phyloP scores from a whole-genome alignment of 169 alveolate species.

The Theileria annulata region DNA sequence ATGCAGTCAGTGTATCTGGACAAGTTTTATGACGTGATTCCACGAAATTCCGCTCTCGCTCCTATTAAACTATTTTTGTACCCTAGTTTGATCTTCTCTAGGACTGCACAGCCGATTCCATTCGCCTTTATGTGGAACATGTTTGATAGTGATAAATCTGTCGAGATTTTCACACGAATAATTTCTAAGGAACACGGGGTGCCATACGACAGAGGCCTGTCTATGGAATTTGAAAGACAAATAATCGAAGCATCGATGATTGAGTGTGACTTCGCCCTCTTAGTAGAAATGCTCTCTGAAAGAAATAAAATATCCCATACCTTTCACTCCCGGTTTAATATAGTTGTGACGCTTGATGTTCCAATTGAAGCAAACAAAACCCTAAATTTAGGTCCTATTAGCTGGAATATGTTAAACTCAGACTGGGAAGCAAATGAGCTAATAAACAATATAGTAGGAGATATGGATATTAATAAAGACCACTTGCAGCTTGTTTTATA shows the following conservation, averaged over 20 bases:
- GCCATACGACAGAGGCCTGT: conserved; percentile 8
- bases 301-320: background rate
- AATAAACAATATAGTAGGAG: background rate
- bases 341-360: background rate
- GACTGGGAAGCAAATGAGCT: conserved; percentile 24
- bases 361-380: background rate
- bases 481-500: background rate
- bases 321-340: conserved; percentile 7
- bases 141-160: conserved; percentile 4
- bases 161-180: conserved; percentile 13
- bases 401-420: conserved; percentile 26
- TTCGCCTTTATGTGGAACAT: conserved; percentile 31
- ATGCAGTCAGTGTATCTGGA: conserved; percentile 6
- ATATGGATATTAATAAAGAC: background rate
- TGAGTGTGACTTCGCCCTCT: conserved; percentile 27
- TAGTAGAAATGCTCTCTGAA: conserved; percentile 10
- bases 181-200: conserved; percentile 23
- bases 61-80: conserved; percentile 9
- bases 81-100: background rate
- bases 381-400: background rate
- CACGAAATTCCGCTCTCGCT: conserved; percentile 23
- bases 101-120: background rate
- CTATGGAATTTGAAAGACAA: conserved; percentile 20
- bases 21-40: conserved; percentile 17
- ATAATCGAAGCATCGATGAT: conserved; percentile 22